Evolutionary conservation across 1,284 basidiomycete genomes (phyloP), one percentile per base, ranked within the genome.

Genomic region (Naganishia sp.): DNA sequence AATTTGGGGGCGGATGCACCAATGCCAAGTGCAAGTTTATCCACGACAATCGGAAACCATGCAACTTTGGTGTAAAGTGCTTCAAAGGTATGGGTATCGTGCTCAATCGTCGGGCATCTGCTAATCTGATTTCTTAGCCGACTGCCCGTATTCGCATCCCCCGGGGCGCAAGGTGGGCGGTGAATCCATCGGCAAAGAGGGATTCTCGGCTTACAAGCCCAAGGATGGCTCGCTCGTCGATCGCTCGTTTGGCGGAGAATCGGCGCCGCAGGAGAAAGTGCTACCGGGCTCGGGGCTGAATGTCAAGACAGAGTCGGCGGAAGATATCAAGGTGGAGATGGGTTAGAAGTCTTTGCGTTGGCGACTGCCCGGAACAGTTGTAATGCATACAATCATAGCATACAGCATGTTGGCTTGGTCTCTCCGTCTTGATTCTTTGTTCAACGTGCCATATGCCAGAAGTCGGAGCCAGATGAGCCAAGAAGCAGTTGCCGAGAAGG

Each of bases 41-140:
- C 17, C 68, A 69, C 47, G 63, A 52, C 18, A 60, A 54, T 35
- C 35, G 45, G 53, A 55, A 49, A 45, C 66, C 68, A 18, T 69
- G 68, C 49, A 50, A 60, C 15, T 69, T 50, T 54, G 68, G 68
- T n/a, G 43, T 54, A 10, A 65, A 65, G 32, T 69, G 68, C 42
- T 68, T 66, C 50, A 65, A 68, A 52, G 63, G 67, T 68, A 28
- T 28, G 23, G 15, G 67, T 62, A 9, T 21, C 28, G 21, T 6
- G 21, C 35, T n/a, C 6, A 2, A 15, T 28, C 13, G 17, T 62
- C 10, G 10, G 4, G 11, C 11, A 11, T 42, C 15, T 35, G 23
- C 42, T 15, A 9, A 21, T 35, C 47, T 52, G 3, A 35, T 23
- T 23, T 23, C 47, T 21, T 45, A 69, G 64, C 57, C 45, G 53